Evolutionary conservation across 225 moss, liverwort and hornwort genomes (phyloP).

Genomic region (Anthoceros angustus): DNA sequence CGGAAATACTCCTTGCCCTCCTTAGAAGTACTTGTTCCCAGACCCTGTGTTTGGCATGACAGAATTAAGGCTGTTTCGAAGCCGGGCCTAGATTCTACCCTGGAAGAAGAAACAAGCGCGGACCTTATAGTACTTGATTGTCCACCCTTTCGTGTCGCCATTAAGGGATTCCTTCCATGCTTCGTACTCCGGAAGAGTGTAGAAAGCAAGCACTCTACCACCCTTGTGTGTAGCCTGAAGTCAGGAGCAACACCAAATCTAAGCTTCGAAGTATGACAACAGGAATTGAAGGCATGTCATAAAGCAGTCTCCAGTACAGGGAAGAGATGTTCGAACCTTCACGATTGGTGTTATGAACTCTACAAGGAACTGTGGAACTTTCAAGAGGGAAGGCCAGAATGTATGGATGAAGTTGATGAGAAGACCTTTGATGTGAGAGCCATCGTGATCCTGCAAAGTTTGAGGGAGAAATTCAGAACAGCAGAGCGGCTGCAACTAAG

Average conservation of each 20-base stretch:
- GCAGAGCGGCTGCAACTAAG: neutral
- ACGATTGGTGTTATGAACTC: slow-evolving; percentile 98
- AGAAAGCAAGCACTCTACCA: slow-evolving; percentile 48
- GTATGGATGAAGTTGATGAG: slow-evolving; percentile 95
- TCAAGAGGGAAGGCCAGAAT: slow-evolving; percentile 92
- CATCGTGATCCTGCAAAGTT: slow-evolving; percentile 70
- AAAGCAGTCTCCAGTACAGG: neutral
- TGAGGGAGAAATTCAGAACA: neutral
- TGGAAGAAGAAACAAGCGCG: slow-evolving; percentile 6
- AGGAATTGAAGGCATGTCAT: neutral
- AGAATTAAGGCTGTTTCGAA: neutral
- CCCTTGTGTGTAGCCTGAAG: slow-evolving; percentile 58
- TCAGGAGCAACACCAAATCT: neutral
- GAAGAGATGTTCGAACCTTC: slow-evolving; percentile 30
- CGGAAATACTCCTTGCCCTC: slow-evolving; percentile 96
- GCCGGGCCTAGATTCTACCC: too few species aligned
- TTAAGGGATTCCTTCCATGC: slow-evolving; percentile 60
- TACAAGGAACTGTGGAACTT: slow-evolving; percentile 57
- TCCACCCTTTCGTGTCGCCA: slow-evolving; percentile 81
- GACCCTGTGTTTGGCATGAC: slow-evolving; percentile 34
- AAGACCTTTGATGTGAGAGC: slow-evolving; percentile 92
- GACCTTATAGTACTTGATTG: slow-evolving; percentile 99
- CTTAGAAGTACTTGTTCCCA: slow-evolving; percentile 80
- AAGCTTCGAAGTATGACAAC: neutral
- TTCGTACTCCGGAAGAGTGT: slow-evolving; percentile 94